Evolutionary conservation across 1,139 yeast genomes (phyloP).

Genomic region (Maudiozyma humilis): DNA sequence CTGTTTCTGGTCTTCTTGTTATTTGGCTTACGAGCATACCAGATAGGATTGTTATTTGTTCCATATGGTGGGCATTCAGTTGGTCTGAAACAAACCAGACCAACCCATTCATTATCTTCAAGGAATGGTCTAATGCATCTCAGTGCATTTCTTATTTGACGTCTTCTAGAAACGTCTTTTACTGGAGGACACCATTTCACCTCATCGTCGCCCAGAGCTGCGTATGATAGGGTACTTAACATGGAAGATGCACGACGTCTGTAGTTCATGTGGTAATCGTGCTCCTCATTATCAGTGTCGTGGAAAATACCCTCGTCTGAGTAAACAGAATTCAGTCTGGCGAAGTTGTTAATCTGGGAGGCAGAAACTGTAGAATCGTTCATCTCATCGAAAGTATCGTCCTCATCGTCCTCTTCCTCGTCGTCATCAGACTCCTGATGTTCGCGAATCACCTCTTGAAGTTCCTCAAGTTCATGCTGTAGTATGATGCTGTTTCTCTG

Average conservation of each 20-base stretch:
- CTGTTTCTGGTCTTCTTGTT: not conserved
- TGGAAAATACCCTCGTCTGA: slow-evolving; percentile 21
- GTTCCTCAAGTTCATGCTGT: slow-evolving; percentile 7
- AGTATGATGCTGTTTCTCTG: slow-evolving; percentile 6
- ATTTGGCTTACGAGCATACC: not conserved
- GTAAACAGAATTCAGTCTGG: slow-evolving; percentile 12
- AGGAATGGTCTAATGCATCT: slow-evolving; percentile 51
- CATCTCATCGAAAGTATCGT: slow-evolving; percentile 4
- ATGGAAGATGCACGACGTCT: slow-evolving; percentile 21
- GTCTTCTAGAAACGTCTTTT: slow-evolving; percentile 37
- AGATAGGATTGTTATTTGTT: slow-evolving; percentile 23
- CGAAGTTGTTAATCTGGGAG: not conserved
- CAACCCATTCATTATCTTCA: slow-evolving; percentile 48
- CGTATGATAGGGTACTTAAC: slow-evolving; percentile 18
- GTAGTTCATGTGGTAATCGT: slow-evolving; percentile 9
- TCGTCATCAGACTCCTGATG: slow-evolving; percentile 4
- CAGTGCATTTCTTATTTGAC: slow-evolving; percentile 45
- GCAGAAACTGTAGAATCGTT: slow-evolving; percentile 6
- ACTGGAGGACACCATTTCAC: slow-evolving; percentile 45
- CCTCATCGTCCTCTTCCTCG: slow-evolving; percentile 9
- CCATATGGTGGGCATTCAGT: slow-evolving; percentile 27
- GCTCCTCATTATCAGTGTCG: slow-evolving; percentile 12
- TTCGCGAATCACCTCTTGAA: slow-evolving; percentile 6
- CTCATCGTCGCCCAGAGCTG: slow-evolving; percentile 26
- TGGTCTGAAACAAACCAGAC: slow-evolving; percentile 41